These are phyloP conservation scores for Leccinum pachyderme DNA, from an alignment of 1,284 basidiomycete genomes.

Conservation along the genomic window DNA sequence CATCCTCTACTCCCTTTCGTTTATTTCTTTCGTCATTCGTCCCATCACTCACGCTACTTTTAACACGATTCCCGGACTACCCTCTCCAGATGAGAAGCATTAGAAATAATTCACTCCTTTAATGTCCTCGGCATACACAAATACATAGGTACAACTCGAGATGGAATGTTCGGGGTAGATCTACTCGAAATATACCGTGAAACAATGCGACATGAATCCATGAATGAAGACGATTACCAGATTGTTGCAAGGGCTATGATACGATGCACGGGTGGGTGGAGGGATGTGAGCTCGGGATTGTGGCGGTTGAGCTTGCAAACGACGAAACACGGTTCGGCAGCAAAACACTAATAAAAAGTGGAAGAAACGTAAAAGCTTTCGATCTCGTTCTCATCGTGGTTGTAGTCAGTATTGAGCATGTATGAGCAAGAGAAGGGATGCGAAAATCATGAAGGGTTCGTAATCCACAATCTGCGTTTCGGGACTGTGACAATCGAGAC, in stretches of 20 bases:
- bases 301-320: slow-evolving; percentile 8
- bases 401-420: slow-evolving; percentile 25
- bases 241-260: slow-evolving; percentile 26
- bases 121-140: slow-evolving; percentile 36
- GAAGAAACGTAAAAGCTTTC: slow-evolving; percentile 5
- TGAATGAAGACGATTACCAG: slow-evolving; percentile 31
- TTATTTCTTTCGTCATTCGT: background rate
- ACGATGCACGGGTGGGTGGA: slow-evolving; percentile 20
- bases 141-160: slow-evolving; percentile 35
- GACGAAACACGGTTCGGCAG: slow-evolving; percentile 14
- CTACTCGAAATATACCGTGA: slow-evolving; percentile 37
- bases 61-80: slow-evolving; percentile 1
- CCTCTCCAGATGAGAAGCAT: background rate
- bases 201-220: slow-evolving; percentile 35
- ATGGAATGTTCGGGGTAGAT: slow-evolving; percentile 34
- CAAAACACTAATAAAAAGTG: slow-evolving; percentile 19
- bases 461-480: slow-evolving; percentile 66
- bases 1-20: background rate
- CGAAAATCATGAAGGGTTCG: slow-evolving; percentile 53
- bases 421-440: slow-evolving; percentile 4
- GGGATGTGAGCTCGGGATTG: background rate
- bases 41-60: slow-evolving; percentile 6
- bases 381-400: slow-evolving; percentile 13
- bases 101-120: slow-evolving; percentile 37
- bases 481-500: slow-evolving; percentile 80